phyloP scores from a whole-genome alignment of 441 rosid species.

The Raphanus hybrid region DNA sequence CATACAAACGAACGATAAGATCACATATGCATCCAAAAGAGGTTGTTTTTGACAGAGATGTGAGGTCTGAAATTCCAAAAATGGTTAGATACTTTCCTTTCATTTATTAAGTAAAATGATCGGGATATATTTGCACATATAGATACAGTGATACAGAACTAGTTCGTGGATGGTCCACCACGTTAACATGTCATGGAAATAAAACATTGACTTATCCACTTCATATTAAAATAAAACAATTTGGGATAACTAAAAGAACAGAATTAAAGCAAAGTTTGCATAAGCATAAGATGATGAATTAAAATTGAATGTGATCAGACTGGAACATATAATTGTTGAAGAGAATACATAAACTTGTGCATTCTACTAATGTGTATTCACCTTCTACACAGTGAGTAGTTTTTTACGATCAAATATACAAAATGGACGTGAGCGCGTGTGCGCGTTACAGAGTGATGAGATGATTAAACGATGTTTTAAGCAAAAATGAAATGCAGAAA shows the following conservation, averaged over 20 bases:
- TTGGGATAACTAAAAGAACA: not conserved
- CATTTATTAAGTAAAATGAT: not conserved
- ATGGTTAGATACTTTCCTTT: conserved; percentile 15
- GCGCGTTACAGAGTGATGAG: not conserved
- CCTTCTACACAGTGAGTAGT: not conserved
- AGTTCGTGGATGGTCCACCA: conserved; percentile 36
- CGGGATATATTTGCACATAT: not conserved
- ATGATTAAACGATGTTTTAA: not conserved
- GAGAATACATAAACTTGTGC: not conserved
- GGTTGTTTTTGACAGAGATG: conserved; percentile 35
- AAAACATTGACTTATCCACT: not conserved
- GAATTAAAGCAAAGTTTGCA: not conserved
- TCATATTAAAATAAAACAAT: not conserved
- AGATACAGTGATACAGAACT: conserved; percentile 6
- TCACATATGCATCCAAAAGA: conserved; percentile 31
- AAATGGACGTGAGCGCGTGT: conserved; percentile 1
- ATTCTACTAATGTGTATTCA: not conserved
- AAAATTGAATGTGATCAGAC: not conserved
- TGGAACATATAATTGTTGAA: not conserved
- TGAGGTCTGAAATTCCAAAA: conserved; percentile 29
- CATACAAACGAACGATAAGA: conserved; percentile 6
- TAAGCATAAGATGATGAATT: not conserved
- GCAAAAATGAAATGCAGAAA: conserved; percentile 5
- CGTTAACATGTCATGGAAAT: conserved; percentile 15
- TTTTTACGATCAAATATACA: not conserved